Base-by-base conservation (phyloP, 148 eudicot species). In the Cornus suecica region DNA sequence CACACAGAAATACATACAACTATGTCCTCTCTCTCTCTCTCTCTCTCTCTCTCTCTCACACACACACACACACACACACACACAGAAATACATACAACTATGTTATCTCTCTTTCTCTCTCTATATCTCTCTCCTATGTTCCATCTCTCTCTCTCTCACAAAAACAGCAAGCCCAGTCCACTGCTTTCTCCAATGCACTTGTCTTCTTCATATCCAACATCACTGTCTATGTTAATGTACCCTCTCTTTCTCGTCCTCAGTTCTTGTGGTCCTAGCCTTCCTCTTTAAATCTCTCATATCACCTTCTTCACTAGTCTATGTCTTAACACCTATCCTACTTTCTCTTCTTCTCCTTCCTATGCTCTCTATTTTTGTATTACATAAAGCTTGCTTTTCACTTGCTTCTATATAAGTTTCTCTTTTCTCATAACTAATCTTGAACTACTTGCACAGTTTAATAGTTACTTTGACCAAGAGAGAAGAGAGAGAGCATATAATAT, bases 161-260 rank as follows among this genome's bases (percentile, higher is more conserved):
- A 30, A 72, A 66, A 10, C 60, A 73, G 37, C 28, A 73, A 63
- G 71, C 79, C 72, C 71, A 68, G 30, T 11, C 78, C 72, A 67
- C 42, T 71, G 52, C 51, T 83, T 86, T 81, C 79, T 76, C 74
- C 83, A 69, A 76, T 69, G 77, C 84, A 83, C 27, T 82, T 84
- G 97, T 84, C 88, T 69, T 81, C 85, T 83, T 84, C 83, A 72
- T 58, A 27, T 79, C 86, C 87, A 84, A 82, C 86, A 84, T 84
- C 89, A 37, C 80, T 79, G 74, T 84, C 88, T 62, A 30, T 69
- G 64, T 66, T 70, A 81, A 74, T 81, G 80, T 83, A 76, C 80
- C 29, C 63, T 79, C 75, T 54, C 34, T 76, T 68, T 62, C 74
- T 31, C 28, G 29, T 65, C 42, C 64, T 56, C 74, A n/a, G 28